Evolutionary conservation across 805 yeast species (phyloP), one percentile per base, ranked within the genome.

Genomic region (Nakazawaea pomicola): DNA sequence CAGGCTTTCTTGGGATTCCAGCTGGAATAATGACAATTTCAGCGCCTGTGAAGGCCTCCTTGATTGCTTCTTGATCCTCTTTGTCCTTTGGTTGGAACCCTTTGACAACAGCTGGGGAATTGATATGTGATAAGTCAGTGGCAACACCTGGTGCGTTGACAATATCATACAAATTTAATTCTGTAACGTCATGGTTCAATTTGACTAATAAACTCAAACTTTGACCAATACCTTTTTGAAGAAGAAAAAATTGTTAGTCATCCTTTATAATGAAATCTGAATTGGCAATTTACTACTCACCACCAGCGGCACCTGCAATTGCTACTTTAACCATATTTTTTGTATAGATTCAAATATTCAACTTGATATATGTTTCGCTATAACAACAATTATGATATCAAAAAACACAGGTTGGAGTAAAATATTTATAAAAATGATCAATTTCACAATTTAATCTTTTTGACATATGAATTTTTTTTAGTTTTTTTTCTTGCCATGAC

Each of bases 1-100:
- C 95, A 31, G 95, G 95, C 68, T 87, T 87, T 70, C 95, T 81
- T 56, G 95, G 95, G 30, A 86, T 82, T 47, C 95, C 95, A 27
- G 95, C 95, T 35, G 95, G 95, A 53, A 68, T 68, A 48, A 65
- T 53, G 29, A 70, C 75, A 48, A 70, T 51, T 46, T 70, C 63
- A 15, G 71, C 48, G 37, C 62, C 71, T 50, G 62, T 64, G 46
- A 70, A 62, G 16, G 75, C 62, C n/a, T 49, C 56, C 28, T 67
- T 70, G 50, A 70, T 58, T 15, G 72, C 72, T 24, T 69, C 37
- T 27, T 31, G 33, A 33, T 73, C 66, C 43, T 57, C 29, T 20
- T 45, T 47, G 28, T 48, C 47, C 19, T 25, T 40, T 34, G 62
- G 60, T 24, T 38, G 49, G 44, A 43, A 57, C 14, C 61, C 61